These are phyloP conservation scores for Talaromyces ruber DNA, from an alignment of 495 filamentous ascomycete genomes.

Conservation along the genomic window DNA sequence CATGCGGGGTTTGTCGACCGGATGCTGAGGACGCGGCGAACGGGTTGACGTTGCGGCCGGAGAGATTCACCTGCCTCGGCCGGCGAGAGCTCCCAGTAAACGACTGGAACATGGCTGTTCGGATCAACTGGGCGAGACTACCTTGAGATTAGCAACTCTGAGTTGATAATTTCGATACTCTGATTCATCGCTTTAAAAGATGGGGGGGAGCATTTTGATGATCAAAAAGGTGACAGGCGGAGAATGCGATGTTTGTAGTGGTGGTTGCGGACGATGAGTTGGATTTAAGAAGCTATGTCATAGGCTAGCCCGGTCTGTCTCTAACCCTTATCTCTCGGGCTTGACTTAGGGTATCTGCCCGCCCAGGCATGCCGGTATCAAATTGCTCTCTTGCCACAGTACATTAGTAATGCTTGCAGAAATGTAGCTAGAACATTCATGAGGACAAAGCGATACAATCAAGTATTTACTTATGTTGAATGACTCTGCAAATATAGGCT, in stretches of 20 bases:
- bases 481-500: neutral
- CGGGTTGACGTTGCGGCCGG: constrained; percentile 71
- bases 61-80: constrained; percentile 87
- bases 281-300: constrained; percentile 4
- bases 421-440: neutral
- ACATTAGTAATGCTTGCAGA: neutral
- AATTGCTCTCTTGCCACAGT: neutral
- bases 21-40: constrained; percentile 49
- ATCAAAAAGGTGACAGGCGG: neutral
- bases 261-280: neutral
- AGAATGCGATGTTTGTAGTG: neutral
- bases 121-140: neutral
- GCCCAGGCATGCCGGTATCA: neutral
- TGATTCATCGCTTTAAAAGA: neutral
- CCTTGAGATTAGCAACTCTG: neutral
- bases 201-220: neutral
- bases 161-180: neutral
- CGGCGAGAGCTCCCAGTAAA: constrained; percentile 85
- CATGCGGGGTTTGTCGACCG: constrained; percentile 27
- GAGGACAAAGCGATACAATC: neutral
- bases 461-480: neutral
- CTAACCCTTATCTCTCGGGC: neutral
- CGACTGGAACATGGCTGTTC: constrained; percentile 65
- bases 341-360: neutral
- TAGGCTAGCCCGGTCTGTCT: neutral